phyloP scores from a whole-genome alignment of 495 filamentous ascomycete genomes.

The Aspergillus sparsus region DNA sequence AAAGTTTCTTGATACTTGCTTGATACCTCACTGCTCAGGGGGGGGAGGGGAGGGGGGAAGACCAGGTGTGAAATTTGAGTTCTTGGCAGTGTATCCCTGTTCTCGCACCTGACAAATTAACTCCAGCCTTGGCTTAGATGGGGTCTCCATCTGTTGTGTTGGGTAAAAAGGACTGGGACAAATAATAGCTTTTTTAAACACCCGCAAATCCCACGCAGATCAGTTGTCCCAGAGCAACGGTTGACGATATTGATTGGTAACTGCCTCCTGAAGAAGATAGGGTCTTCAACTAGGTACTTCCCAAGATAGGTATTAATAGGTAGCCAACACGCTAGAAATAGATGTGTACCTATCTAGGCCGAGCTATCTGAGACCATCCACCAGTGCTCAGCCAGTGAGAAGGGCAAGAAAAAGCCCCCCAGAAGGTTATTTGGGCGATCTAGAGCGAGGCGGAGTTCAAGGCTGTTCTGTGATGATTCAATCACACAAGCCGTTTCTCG shows the following conservation, averaged over 20 bases:
- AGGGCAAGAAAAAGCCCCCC: background rate
- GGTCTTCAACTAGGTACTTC: too few species aligned
- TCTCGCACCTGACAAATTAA: background rate
- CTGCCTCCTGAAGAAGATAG: background rate
- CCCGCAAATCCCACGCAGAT: background rate
- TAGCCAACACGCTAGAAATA: background rate
- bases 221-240: background rate
- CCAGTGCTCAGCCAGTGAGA: background rate
- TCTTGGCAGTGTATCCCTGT: background rate
- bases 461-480: background rate
- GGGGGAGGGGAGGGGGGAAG: background rate
- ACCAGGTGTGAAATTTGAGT: background rate
- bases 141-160: background rate
- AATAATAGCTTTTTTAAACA: background rate
- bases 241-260: background rate
- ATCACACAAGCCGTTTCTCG: too few species aligned
- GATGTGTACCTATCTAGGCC: background rate
- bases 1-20: too few species aligned
- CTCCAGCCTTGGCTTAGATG: background rate
- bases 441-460: background rate
- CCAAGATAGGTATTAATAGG: too few species aligned
- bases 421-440: slow-evolving; percentile 7
- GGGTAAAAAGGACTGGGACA: background rate
- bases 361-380: background rate
- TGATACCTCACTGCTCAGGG: background rate